Percentiles rank a stretch among this genome's conserved stretches.
Evolutionary conservation across 2,329 filamentous ascomycete genomes (phyloP).

Genomic region (Keithomyces neogunnii): DNA sequence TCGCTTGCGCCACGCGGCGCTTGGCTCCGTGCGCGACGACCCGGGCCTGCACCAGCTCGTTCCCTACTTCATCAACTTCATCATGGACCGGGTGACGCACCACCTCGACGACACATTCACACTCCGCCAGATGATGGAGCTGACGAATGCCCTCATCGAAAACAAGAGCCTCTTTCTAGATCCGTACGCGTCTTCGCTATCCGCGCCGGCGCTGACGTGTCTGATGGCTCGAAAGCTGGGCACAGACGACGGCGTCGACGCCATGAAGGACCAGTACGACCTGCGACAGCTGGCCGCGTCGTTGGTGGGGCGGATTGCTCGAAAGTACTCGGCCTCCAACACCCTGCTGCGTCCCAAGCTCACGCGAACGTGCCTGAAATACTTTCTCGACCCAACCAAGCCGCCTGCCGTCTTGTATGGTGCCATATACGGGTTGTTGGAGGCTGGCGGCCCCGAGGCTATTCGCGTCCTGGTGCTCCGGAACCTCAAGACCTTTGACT

Average conservation of each 20-base stretch:
- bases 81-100: slow-evolving; percentile 93
- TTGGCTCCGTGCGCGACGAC: slow-evolving; percentile 79
- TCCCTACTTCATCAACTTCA: slow-evolving; percentile 93
- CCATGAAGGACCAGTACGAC: slow-evolving; percentile 58
- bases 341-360: slow-evolving; percentile 79
- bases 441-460: slow-evolving; percentile 60
- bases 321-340: slow-evolving; percentile 73
- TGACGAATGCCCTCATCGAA: slow-evolving; percentile 73
- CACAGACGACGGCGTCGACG: slow-evolving; percentile 41
- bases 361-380: slow-evolving; percentile 85
- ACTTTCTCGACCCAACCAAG: slow-evolving; percentile 80
- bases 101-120: slow-evolving; percentile 84
- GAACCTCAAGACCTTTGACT: slow-evolving; percentile 46
- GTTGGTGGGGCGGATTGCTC: slow-evolving; percentile 69
- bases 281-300: slow-evolving; percentile 80
- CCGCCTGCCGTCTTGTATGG: slow-evolving; percentile 82
- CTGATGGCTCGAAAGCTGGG: slow-evolving; percentile 73
- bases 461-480: slow-evolving; percentile 48
- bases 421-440: slow-evolving; percentile 70
- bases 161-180: slow-evolving; percentile 71
- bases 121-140: slow-evolving; percentile 84
- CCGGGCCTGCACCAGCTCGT: slow-evolving; percentile 91
- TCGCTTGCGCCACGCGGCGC: slow-evolving; percentile 69
- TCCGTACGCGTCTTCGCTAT: slow-evolving; percentile 55
- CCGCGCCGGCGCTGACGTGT: slow-evolving; percentile 85